phyloP scores from a whole-genome alignment of 352 stramenopile genomes.

The Globisporangium middletonii region DNA sequence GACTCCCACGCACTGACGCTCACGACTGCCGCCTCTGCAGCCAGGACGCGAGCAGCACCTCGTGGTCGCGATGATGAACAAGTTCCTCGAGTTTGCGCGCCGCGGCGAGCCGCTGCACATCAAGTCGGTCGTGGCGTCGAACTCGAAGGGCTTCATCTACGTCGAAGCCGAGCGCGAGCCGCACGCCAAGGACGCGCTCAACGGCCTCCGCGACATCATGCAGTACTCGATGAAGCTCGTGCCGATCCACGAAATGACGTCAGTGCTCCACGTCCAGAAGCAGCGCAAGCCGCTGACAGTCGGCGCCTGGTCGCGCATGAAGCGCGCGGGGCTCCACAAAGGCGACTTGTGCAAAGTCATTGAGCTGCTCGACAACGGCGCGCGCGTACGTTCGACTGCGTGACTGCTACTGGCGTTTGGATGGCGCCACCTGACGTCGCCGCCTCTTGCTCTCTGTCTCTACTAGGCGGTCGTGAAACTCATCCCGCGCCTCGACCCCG shows the following conservation, averaged over 20 bases:
- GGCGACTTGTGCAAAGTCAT: slow-evolving; percentile 85
- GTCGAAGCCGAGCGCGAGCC: slow-evolving; percentile 84
- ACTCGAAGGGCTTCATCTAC: slow-evolving; percentile 88
- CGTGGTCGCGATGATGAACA: slow-evolving; percentile 87
- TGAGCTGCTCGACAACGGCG: slow-evolving; percentile 82
- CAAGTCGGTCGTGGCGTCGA: slow-evolving; percentile 84
- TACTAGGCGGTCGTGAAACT: slow-evolving; percentile 76
- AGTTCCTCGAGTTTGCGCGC: slow-evolving; percentile 81
- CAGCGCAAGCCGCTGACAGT: slow-evolving; percentile 75
- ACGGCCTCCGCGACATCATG: slow-evolving; percentile 77
- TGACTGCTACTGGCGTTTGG: neutral
- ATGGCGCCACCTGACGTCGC: neutral
- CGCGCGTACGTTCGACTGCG: slow-evolving; percentile 30
- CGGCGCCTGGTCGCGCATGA: slow-evolving; percentile 81
- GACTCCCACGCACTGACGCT: neutral
- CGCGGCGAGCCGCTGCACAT: slow-evolving; percentile 80
- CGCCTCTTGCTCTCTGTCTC: neutral
- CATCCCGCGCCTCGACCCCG: slow-evolving; percentile 75
- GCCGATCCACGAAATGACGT: slow-evolving; percentile 87
- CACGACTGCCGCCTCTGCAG: slow-evolving; percentile 6
- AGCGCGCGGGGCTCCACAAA: slow-evolving; percentile 84
- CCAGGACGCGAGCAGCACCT: slow-evolving; percentile 82
- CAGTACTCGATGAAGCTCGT: slow-evolving; percentile 89
- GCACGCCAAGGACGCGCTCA: slow-evolving; percentile 80
- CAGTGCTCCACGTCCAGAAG: slow-evolving; percentile 83